Conservation (phyloP, 495 filamentous ascomycete genomes). For the Aspergillus incahuasiensis region DNA sequence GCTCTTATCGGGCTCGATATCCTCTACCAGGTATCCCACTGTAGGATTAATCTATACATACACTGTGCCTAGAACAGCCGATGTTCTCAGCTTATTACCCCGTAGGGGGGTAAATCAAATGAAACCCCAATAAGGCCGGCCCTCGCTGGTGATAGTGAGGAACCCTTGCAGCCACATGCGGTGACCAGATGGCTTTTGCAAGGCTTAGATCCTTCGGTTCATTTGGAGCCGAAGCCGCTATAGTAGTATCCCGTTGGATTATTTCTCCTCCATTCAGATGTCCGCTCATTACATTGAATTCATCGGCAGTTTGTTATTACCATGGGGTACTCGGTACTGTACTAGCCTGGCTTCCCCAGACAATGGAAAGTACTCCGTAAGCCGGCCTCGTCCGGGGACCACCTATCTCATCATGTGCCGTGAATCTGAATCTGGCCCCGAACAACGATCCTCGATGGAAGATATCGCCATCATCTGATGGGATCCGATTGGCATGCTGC, state of each 20-base stretch:
- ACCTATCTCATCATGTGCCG: conserved; percentile 12
- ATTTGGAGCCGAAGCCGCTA: conserved; percentile 1
- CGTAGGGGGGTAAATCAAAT: not conserved
- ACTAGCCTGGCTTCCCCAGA: not conserved
- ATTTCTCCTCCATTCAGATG: not conserved
- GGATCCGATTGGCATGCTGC: conserved; percentile 17
- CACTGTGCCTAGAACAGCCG: not conserved
- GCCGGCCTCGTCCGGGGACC: not conserved
- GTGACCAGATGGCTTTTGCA: conserved; percentile 8
- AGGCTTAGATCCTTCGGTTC: conserved; percentile 11
- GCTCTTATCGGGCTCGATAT: not conserved
- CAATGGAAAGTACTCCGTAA: not conserved
- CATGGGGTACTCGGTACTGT: not conserved
- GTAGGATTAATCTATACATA: not conserved
- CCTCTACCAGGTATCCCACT: not conserved
- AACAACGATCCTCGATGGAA: conserved; percentile 14
- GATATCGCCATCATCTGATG: conserved; percentile 12
- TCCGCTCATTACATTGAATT: not conserved
- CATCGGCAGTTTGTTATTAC: too few relatives aligned
- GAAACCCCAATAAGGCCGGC: not conserved
- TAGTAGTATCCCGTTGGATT: not conserved
- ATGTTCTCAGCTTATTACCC: not conserved
- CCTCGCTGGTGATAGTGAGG: conserved; percentile 4
- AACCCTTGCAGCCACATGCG: conserved; percentile 10
- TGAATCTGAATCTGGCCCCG: conserved; percentile 1